Percentiles rank a stretch among this genome's conserved stretches.
Conservation (phyloP, 2,329 filamentous ascomycete genomes). For the Fusarium equiseti region DNA sequence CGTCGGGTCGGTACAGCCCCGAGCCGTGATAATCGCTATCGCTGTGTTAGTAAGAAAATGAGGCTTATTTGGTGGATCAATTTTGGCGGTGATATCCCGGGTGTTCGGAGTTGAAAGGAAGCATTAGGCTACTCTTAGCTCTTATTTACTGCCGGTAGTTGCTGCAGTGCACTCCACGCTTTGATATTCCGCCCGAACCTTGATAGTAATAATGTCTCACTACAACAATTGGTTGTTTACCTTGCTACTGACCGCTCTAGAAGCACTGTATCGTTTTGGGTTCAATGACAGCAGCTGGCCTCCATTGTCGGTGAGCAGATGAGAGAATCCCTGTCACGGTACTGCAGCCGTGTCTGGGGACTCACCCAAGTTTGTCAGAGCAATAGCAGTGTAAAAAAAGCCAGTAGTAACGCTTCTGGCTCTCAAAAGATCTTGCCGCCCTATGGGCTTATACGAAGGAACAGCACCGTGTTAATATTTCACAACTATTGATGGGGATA, state of each 20-base stretch:
- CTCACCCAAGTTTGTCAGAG: neutral
- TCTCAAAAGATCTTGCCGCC: neutral
- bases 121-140: neutral
- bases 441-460: neutral
- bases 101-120: slow-evolving; percentile 26
- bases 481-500: neutral
- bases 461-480: neutral
- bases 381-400: neutral
- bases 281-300: neutral
- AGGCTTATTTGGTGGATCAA: slow-evolving; percentile 12
- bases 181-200: neutral
- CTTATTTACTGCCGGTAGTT: slow-evolving; percentile 2
- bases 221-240: neutral
- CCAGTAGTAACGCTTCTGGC: neutral
- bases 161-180: slow-evolving; percentile 3
- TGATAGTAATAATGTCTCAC: neutral
- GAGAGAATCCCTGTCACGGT: neutral
- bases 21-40: slow-evolving; percentile 11
- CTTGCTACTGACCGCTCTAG: neutral
- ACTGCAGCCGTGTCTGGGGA: neutral
- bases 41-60: neutral
- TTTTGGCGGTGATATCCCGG: slow-evolving; percentile 33
- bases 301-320: slow-evolving; percentile 3
- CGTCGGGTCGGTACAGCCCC: slow-evolving; percentile 26
- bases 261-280: neutral